These are phyloP conservation scores for Sanguinoderma infundibulare DNA, from an alignment of 1,284 basidiomycete species.

Conservation along the genomic window DNA sequence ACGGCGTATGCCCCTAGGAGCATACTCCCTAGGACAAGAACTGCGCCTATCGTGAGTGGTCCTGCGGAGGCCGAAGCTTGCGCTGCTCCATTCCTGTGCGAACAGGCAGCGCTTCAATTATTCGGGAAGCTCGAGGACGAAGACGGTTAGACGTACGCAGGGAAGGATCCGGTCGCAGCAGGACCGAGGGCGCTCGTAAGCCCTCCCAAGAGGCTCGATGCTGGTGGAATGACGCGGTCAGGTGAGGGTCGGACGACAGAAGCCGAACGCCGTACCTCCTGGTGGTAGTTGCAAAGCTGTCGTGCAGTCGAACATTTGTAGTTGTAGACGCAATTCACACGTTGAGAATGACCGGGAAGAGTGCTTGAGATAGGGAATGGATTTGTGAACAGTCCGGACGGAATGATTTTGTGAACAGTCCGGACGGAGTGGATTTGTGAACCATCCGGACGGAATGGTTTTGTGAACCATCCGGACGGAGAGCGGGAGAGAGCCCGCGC, in stretches of 20 bases:
- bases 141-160: neutral
- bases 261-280: no score
- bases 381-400: no score
- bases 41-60: neutral
- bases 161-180: neutral
- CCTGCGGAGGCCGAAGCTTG: neutral
- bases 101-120: neutral
- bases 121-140: neutral
- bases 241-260: neutral
- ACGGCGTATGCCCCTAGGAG: neutral
- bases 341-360: no score
- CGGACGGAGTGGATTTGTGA: no score
- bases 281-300: no score
- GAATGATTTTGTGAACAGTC: no score
- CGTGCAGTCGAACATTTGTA: no score
- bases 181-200: neutral
- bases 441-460: no score
- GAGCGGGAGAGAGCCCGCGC: no score
- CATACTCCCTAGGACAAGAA: neutral
- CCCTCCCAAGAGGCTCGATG: neutral
- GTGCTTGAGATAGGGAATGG: no score
- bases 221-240: neutral
- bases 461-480: no score
- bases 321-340: no score
- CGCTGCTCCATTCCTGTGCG: neutral